Conservation (phyloP, 2,329 filamentous ascomycete species). For the Macrophomina pseudophaseolina region DNA sequence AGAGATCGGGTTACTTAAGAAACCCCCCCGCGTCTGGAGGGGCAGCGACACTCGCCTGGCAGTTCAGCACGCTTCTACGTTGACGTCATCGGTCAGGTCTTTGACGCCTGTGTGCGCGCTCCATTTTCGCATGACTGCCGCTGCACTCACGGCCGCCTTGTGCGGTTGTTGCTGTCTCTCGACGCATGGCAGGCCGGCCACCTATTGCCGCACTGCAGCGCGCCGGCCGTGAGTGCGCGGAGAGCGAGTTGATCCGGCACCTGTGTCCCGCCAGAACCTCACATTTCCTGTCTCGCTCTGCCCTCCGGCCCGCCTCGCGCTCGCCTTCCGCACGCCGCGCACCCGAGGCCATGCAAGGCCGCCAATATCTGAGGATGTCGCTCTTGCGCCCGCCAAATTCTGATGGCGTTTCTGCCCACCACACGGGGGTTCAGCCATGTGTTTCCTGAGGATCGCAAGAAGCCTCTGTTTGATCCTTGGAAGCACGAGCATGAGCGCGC, state of each 20-base stretch:
- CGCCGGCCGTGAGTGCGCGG: slow-evolving; percentile 1
- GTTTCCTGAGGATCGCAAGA: too few relatives aligned
- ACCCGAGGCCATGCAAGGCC: background rate
- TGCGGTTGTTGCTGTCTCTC: background rate
- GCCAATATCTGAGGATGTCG: too few relatives aligned
- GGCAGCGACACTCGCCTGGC: background rate
- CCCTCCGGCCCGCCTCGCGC: background rate
- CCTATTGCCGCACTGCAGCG: background rate
- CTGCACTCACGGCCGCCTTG: background rate
- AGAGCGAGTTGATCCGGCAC: slow-evolving; percentile 12
- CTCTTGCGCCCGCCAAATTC: too few relatives aligned
- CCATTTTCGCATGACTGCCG: background rate
- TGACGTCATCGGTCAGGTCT: slow-evolving; percentile 14
- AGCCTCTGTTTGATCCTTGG: too few relatives aligned
- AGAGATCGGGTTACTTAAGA: slow-evolving; percentile 3
- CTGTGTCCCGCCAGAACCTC: background rate
- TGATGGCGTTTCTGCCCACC: too few relatives aligned
- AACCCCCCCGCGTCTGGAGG: background rate
- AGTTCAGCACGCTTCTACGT: background rate
- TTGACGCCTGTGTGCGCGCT: background rate
- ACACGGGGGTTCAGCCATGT: too few relatives aligned
- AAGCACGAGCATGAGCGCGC: too few relatives aligned
- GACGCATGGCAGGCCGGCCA: background rate
- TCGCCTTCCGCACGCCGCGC: too few relatives aligned
- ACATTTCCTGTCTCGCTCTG: background rate